A percentile compares a stretch with the other conserved stretches of the same genome.
Conservation (phyloP, 2,329 filamentous ascomycete genomes). For the Fusarium haematococcum region DNA sequence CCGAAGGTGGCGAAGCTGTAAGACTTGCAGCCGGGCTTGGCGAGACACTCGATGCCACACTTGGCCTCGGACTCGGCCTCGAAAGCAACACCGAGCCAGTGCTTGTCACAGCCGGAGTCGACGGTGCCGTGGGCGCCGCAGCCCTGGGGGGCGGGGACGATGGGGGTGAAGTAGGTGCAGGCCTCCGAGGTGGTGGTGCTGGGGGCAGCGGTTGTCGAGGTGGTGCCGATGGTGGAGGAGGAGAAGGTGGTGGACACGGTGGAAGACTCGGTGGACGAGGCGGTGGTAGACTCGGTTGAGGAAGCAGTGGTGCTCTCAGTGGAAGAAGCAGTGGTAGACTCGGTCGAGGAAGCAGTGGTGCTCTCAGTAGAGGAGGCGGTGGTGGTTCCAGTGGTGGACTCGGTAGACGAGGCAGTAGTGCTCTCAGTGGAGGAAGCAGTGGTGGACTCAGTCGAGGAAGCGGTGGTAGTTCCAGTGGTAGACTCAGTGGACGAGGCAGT, state of each 20-base stretch:
- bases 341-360: neutral
- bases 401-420: neutral
- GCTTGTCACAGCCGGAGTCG: neutral
- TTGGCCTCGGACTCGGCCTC: neutral
- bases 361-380: neutral
- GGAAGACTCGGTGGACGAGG: neutral
- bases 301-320: neutral
- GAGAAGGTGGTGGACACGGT: neutral
- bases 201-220: neutral
- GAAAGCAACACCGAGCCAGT: neutral
- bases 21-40: slow-evolving; percentile 16
- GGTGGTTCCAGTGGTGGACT: neutral
- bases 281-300: neutral
- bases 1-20: slow-evolving; percentile 20
- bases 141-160: neutral
- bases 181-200: neutral
- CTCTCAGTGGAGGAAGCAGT: neutral
- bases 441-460: neutral
- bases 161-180: neutral
- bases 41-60: neutral
- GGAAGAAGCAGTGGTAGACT: neutral
- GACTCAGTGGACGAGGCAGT: neutral
- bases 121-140: neutral
- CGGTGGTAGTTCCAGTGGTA: neutral
- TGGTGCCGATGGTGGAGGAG: neutral